Base-by-base conservation (phyloP, 176 grass and related monocot genomes). In the Carex parvula region DNA sequence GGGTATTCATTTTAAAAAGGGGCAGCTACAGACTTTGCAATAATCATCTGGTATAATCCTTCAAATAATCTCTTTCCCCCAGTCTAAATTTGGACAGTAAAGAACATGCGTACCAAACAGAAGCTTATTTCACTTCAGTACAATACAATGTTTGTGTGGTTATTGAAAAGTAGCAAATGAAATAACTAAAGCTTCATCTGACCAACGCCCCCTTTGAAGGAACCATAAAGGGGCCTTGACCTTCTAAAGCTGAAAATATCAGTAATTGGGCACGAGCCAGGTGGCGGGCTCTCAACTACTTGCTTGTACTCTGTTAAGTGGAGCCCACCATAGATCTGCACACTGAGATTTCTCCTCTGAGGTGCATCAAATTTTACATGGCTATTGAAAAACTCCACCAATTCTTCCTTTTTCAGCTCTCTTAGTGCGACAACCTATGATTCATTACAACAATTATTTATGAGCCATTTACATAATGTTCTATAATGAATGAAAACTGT, bases 141-240 rank as follows among this genome's bases (percentile, higher is more conserved):
- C 14, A 53, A 53, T 52, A 7, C n/a, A 26, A 26, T 15, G 18
- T 26, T 53, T 26, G 2, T 53, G 44, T 29, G 29, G 12, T 53
- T 1, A 22, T 74, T 22, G 15, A 24, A 14, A 14, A 3, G 16
- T 29, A 15, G 64, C 29, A 33, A 67, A 67, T 67, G 30, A 75
- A 26, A 24, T 52, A 32, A 46, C 61, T 91, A 98, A 8, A 98
- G 66, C 78, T 93, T 98, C 89, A 90, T 87, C 67, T 91, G 95
- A 66, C 92, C 89, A 89, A 91, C 60, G 64, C 92, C 92, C 24
- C 95, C 95, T 85, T 91, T 93, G 79, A 95, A 93, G 55, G 92
- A 98, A 83, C 92, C 92, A 91, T 91, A 95, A 41, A 98, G 86
- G 70, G 95, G 92, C 55, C 91, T 94, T 53, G 95, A 95, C 70